phyloP scores from a whole-genome alignment of 2,329 filamentous ascomycete genomes.

The Colletotrichum filicis region DNA sequence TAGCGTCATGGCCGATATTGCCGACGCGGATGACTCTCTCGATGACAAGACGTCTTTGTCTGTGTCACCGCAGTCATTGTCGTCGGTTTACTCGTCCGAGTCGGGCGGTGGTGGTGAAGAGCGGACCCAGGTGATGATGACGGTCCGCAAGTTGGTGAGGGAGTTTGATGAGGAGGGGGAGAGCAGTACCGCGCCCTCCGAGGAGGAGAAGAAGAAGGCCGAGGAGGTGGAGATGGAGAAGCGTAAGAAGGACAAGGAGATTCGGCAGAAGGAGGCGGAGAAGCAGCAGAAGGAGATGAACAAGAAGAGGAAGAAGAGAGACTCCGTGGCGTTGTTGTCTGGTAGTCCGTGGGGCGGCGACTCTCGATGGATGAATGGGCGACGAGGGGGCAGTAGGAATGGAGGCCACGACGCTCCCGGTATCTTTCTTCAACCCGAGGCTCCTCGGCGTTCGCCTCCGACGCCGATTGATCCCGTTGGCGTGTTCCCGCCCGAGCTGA shows the following conservation, averaged over 20 bases:
- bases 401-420: neutral
- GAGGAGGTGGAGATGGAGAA: neutral
- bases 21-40: neutral
- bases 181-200: neutral
- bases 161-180: constrained; percentile 4
- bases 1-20: neutral
- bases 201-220: neutral
- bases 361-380: neutral
- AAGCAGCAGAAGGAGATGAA: neutral
- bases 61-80: neutral
- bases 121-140: neutral
- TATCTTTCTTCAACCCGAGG: neutral
- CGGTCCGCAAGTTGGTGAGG: neutral
- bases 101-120: neutral
- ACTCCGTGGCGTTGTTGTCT: neutral
- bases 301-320: neutral
- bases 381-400: neutral
- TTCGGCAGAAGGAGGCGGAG: neutral
- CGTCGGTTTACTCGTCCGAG: neutral
- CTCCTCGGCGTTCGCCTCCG: neutral
- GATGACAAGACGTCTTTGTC: neutral
- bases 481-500: neutral
- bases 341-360: neutral
- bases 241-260: neutral
- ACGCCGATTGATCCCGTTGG: neutral